A percentile compares a stretch with the other conserved stretches of the same genome.
Conservation (phyloP, 441 rosid species). For the Omphalea diandra region DNA sequence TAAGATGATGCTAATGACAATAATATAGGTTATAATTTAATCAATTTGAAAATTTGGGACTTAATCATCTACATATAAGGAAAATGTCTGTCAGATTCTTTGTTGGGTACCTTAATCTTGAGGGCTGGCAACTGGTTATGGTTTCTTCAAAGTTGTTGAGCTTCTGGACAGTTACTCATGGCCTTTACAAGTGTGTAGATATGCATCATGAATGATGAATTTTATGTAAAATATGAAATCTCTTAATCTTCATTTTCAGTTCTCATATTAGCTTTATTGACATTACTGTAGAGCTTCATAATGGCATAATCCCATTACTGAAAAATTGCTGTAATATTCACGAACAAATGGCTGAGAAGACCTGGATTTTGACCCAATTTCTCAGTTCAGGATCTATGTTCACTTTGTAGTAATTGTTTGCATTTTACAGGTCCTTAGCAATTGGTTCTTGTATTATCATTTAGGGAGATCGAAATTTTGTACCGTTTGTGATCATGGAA, state of each 20-base stretch:
- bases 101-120: neutral
- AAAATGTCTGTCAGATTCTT: neutral
- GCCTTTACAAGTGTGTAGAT: neutral
- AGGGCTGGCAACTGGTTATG: too few relatives aligned
- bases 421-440: constrained; percentile 4
- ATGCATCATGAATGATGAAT: neutral
- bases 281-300: neutral
- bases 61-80: neutral
- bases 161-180: too few relatives aligned
- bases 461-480: neutral
- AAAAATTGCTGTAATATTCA: neutral
- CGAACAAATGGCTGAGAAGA: neutral
- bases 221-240: neutral
- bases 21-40: too few relatives aligned
- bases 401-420: neutral
- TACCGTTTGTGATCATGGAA: neutral
- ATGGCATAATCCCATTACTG: constrained; percentile 1
- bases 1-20: too few relatives aligned
- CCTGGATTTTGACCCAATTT: neutral
- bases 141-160: too few relatives aligned
- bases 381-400: neutral
- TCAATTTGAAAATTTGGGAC: neutral
- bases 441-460: constrained; percentile 7
- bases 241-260: neutral
- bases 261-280: neutral